phyloP scores from a whole-genome alignment of 2,329 filamentous ascomycete species.

The Clonostachys rhizophaga region DNA sequence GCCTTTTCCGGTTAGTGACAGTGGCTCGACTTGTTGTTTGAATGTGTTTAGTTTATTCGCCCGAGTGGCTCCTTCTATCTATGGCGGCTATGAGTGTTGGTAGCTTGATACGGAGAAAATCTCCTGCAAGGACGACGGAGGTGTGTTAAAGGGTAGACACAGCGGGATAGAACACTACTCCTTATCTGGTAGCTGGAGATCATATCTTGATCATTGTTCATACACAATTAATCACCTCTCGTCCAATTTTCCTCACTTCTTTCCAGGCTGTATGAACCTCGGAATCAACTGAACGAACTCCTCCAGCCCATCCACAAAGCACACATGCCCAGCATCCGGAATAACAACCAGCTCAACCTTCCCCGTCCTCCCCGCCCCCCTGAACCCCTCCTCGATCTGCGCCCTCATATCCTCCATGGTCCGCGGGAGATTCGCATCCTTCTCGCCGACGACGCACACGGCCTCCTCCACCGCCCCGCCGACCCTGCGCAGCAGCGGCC shows the following conservation, averaged over 20 bases:
- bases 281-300: conserved; percentile 19
- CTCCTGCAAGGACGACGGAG: too few species aligned
- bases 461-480: conserved; percentile 25
- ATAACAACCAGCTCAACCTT: conserved; percentile 25
- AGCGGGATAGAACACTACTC: too few species aligned
- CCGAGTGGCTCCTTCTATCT: too few species aligned
- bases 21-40: too few species aligned
- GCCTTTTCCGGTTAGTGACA: too few species aligned
- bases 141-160: too few species aligned
- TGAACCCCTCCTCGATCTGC: conserved; percentile 24
- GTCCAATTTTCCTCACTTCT: background rate
- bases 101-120: too few species aligned
- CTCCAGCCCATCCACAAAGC: conserved; percentile 28
- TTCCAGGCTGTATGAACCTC: conserved; percentile 3
- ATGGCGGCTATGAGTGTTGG: too few species aligned
- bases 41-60: too few species aligned
- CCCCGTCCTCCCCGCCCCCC: conserved; percentile 11
- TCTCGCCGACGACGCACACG: conserved; percentile 31
- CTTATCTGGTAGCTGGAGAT: too few species aligned
- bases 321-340: conserved; percentile 27
- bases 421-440: conserved; percentile 31
- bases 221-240: too few species aligned
- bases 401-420: conserved; percentile 30
- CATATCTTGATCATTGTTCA: too few species aligned
- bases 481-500: conserved; percentile 22